Conservation (phyloP, 768 basidiomycete species). For the Calocybe gangraenosa region DNA sequence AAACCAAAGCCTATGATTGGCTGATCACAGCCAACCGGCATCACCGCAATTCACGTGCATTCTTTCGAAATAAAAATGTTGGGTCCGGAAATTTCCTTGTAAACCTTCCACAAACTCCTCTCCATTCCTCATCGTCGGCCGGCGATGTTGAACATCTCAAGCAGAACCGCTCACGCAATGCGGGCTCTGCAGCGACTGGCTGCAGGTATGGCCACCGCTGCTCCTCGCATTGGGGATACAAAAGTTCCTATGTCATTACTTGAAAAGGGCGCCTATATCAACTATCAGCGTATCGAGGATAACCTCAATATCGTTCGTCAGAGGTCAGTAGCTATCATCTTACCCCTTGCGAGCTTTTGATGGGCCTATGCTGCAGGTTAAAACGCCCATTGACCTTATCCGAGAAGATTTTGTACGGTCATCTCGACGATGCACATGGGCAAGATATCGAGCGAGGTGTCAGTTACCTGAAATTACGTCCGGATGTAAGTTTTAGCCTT, state of each 20-base stretch:
- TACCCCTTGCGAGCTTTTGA: neutral
- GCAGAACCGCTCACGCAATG: conserved; percentile 48
- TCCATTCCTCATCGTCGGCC: conserved; percentile 26
- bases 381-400: conserved; percentile 89
- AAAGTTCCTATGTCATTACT: conserved; percentile 88
- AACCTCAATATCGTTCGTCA: conserved; percentile 86
- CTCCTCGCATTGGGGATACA: conserved; percentile 80
- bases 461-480: conserved; percentile 96
- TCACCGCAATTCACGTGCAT: conserved; percentile 34
- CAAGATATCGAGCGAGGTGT: conserved; percentile 89
- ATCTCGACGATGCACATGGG: conserved; percentile 89
- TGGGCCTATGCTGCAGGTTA: conserved; percentile 45
- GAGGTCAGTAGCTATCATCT: conserved; percentile 44
- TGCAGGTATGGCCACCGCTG: conserved; percentile 78
- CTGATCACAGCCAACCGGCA: conserved; percentile 13
- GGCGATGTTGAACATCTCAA: conserved; percentile 63
- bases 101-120: conserved; percentile 16
- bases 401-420: conserved; percentile 97
- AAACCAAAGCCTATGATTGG: conserved; percentile 30
- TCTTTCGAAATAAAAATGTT: conserved; percentile 35
- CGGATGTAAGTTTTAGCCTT: conserved; percentile 67
- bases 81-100: conserved; percentile 32
- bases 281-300: conserved; percentile 97
- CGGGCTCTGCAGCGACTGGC: conserved; percentile 49
- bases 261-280: conserved; percentile 80